These are phyloP conservation scores for Backusella tarrabulga DNA, from an alignment of 192 early-diverging fungal species.

Conservation along the genomic window DNA sequence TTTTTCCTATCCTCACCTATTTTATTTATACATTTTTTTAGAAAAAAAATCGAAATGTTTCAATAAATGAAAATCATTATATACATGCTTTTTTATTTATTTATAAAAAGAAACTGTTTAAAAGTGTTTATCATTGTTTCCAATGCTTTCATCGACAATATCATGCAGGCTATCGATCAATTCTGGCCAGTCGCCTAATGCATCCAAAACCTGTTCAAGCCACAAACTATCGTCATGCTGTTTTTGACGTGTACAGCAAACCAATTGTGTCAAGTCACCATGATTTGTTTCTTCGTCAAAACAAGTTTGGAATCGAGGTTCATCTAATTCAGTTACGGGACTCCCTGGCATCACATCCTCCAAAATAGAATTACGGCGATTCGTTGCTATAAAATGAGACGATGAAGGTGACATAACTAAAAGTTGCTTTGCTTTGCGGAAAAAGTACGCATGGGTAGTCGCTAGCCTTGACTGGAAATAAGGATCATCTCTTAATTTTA, in stretches of 20 bases:
- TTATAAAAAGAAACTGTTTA: neutral
- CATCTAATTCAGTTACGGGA: neutral
- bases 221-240: constrained; percentile 31
- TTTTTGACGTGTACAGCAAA: constrained; percentile 18
- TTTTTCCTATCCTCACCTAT: neutral
- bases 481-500: constrained; percentile 5
- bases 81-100: neutral
- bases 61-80: neutral
- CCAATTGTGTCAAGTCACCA: constrained; percentile 17
- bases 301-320: constrained; percentile 12
- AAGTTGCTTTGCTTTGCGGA: constrained; percentile 6
- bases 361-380: constrained; percentile 21
- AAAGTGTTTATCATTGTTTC: neutral
- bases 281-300: neutral
- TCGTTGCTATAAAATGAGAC: neutral
- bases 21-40: neutral
- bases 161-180: constrained; percentile 26
- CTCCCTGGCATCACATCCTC: neutral
- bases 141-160: constrained; percentile 17
- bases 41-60: neutral
- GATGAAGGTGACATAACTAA: neutral
- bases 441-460: constrained; percentile 13
- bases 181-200: constrained; percentile 27
- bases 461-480: constrained; percentile 6
- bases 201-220: constrained; percentile 24